phyloP scores from a whole-genome alignment of 441 rosid genomes.

The Brassica hybrid region DNA sequence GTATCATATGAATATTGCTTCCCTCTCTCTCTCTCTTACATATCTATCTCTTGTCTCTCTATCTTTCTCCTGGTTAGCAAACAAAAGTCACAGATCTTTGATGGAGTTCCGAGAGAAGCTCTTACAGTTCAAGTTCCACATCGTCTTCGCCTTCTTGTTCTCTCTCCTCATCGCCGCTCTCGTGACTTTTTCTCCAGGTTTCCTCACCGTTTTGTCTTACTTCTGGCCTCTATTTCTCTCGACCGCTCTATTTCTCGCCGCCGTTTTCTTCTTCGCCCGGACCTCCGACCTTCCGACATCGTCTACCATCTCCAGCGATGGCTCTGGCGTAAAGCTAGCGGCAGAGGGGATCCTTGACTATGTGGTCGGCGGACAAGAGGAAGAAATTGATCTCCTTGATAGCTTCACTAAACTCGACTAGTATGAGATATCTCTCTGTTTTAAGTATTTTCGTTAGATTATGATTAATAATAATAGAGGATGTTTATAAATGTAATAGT shows the following conservation, averaged over 20 bases:
- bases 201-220: constrained; percentile 70
- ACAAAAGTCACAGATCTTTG: constrained; percentile 31
- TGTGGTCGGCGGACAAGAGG: constrained; percentile 73
- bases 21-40: constrained; percentile 11
- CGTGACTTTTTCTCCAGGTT: constrained; percentile 64
- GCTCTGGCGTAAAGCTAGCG: constrained; percentile 50
- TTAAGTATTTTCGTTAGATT: neutral
- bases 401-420: constrained; percentile 41
- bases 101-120: constrained; percentile 78
- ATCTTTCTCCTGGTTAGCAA: neutral
- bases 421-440: constrained; percentile 32
- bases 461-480: neutral
- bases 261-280: constrained; percentile 68
- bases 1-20: no score
- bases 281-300: constrained; percentile 48
- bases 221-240: constrained; percentile 89
- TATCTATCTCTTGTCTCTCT: neutral
- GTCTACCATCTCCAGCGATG: constrained; percentile 42
- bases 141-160: constrained; percentile 47
- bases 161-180: constrained; percentile 38
- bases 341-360: constrained; percentile 74
- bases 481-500: constrained; percentile 34
- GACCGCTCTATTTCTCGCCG: constrained; percentile 80
- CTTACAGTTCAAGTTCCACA: constrained; percentile 61
- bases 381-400: constrained; percentile 43